Evolutionary conservation across 352 stramenopile species (phyloP).

Genomic region (Globisporangium cylindrosporum): DNA sequence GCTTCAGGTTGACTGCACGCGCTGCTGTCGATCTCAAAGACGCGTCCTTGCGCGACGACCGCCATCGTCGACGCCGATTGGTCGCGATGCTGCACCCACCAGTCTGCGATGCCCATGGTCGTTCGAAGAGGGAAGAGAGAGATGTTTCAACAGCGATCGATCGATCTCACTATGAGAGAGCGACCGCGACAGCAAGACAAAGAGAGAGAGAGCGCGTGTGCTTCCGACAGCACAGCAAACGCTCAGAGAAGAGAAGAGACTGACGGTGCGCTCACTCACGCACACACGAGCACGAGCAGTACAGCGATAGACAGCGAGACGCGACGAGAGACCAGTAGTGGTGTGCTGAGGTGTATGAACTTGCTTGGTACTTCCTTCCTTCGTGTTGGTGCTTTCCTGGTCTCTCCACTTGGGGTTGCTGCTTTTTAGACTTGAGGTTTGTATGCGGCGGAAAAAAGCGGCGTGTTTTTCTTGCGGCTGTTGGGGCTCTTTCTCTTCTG

Average conservation of each 20-base stretch:
- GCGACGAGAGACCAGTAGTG: neutral
- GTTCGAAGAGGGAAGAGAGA: neutral
- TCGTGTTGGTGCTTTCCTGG: neutral
- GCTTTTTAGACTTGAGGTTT: neutral
- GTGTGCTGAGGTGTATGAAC: no score
- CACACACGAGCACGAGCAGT: neutral
- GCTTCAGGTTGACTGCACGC: neutral
- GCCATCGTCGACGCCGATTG: neutral
- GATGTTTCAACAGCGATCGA: neutral
- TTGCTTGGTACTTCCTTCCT: neutral
- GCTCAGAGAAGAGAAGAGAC: neutral
- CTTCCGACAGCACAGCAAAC: neutral
- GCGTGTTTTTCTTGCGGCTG: neutral
- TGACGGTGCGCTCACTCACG: neutral
- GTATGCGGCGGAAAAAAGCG: slow-evolving; percentile 5
- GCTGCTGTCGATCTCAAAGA: slow-evolving; percentile 13
- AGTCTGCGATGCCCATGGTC: slow-evolving; percentile 18
- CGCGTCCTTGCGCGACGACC: slow-evolving; percentile 7
- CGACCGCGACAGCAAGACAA: neutral
- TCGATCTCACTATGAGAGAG: neutral
- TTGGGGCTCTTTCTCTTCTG: neutral
- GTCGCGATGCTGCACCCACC: slow-evolving; percentile 12
- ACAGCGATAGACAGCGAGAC: neutral
- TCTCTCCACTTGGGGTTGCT: neutral
- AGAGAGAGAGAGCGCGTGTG: neutral